Evolutionary conservation across 305 asterid species (phyloP).

Genomic region (Solanum chacoense): DNA sequence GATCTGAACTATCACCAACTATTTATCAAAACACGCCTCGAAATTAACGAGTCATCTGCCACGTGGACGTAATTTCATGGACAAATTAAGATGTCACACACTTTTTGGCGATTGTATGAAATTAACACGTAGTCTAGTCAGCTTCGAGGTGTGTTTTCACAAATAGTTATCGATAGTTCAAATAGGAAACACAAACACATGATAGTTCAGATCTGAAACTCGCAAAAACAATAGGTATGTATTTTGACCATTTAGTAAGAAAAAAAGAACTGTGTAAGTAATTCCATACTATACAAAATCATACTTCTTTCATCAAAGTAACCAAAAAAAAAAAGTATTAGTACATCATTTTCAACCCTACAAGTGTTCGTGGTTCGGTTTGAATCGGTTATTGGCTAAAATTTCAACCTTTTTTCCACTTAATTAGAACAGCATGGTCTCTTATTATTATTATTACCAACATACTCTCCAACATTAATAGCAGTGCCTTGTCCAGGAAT

Average conservation of each 20-base stretch:
- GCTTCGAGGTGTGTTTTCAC: neutral
- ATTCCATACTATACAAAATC: neutral
- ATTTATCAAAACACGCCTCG: neutral
- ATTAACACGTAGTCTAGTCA: neutral
- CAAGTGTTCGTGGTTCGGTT: too few species aligned
- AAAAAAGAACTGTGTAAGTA: neutral
- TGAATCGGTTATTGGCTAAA: neutral
- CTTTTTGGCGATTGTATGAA: neutral
- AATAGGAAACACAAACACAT: neutral
- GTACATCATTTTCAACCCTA: neutral
- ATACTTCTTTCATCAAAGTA: neutral
- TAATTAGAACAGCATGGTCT: constrained; percentile 41
- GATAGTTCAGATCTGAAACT: neutral
- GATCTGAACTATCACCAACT: neutral
- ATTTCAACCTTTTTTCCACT: neutral
- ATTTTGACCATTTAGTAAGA: neutral
- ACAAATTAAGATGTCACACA: neutral
- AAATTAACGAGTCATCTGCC: neutral
- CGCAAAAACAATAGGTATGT: neutral
- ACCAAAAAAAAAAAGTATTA: neutral
- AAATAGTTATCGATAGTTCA: neutral
- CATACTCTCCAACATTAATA: constrained; percentile 44
- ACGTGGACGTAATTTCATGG: neutral
- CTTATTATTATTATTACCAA: constrained; percentile 13
- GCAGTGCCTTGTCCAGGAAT: constrained; percentile 56